Conservation (phyloP, 306 rosid species). For the Quercus glauca region DNA sequence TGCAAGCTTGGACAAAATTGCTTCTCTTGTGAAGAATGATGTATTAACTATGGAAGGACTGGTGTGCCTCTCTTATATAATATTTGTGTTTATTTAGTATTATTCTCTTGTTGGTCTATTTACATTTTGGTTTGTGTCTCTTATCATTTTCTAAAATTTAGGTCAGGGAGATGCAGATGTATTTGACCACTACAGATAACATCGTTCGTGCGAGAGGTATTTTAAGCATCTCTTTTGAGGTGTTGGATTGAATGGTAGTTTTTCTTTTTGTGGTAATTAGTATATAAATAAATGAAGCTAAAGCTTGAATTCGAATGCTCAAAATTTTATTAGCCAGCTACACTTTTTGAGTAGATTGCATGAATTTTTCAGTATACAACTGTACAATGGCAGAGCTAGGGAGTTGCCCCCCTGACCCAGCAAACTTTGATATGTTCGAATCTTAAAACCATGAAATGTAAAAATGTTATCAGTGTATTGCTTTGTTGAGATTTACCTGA, state of each 20-base stretch:
- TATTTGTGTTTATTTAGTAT: neutral
- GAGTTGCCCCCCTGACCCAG: too few relatives aligned
- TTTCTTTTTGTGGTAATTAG: neutral
- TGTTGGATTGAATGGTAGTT: neutral
- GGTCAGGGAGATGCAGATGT: conserved; percentile 83
- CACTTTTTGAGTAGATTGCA: neutral
- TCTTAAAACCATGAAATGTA: too few relatives aligned
- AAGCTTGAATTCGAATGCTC: neutral
- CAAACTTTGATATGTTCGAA: too few relatives aligned
- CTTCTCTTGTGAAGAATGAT: conserved; percentile 47
- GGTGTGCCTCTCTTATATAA: conserved; percentile 34
- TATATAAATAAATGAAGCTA: neutral
- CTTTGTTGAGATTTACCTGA: too few relatives aligned
- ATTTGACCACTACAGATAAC: conserved; percentile 71
- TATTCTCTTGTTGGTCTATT: conserved; percentile 3
- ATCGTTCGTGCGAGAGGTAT: conserved; percentile 80
- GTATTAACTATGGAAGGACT: conserved; percentile 58
- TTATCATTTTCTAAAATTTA: conserved; percentile 16
- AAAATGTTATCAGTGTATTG: too few relatives aligned
- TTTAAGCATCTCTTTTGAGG: neutral
- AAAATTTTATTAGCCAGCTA: conserved; percentile 4
- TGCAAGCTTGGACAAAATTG: conserved; percentile 65
- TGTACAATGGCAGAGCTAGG: too few relatives aligned
- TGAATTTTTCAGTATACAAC: neutral
- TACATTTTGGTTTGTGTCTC: conserved; percentile 4